Base-by-base conservation (phyloP, 257 asterid genomes). In the Scutellaria minor region DNA sequence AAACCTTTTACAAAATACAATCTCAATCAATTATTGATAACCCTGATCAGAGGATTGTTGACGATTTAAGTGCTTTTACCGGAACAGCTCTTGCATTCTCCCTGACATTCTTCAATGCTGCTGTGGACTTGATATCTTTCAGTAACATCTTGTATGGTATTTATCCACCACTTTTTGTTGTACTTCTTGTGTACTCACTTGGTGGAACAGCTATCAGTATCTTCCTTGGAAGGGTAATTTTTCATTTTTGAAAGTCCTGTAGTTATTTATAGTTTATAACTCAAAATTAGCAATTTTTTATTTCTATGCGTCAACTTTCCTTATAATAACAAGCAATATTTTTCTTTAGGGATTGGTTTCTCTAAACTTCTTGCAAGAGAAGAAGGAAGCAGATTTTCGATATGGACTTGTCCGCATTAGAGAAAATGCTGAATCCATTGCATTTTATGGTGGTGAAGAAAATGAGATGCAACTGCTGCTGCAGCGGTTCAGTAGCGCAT, bases 351-450 rank as follows among this genome's bases (percentile, higher is more conserved):
- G 90, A 58, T 75, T 93, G 80, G 98, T 90, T 83, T 66, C 77
- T 53, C 80, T 90, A 68, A 93, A 93, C 85, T 93, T 93, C 82
- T 75, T 90, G 85, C 97, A 93, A 93, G 97, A 91, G 88, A 89
- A 91, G 81, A 91, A 89, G 71, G 97, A 91, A 86, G 97, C 96
- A 37, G 97, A 91, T 84, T 91, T 91, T 52, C 88, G 96, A 31
- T 91, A 91, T 66, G 97, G 94, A 57, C 94, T 91, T 57, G 94
- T 91, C 70, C 97, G 98, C 9, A 81, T 93, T 78, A 79, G 98
- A 75, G 98, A 93, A 82, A 93, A 93, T 81, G 98, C 98, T 44
- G 98, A 93, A 78, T 89, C 98, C 73, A 93, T 93, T 80, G 98
- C 98, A 47, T 93, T 93, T 81, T 93, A 93, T 69, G 96, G 94